Percentiles rank a stretch among this genome's conserved stretches.
phyloP scores from a whole-genome alignment of 495 filamentous ascomycete genomes.

The Tuber calosporum region DNA sequence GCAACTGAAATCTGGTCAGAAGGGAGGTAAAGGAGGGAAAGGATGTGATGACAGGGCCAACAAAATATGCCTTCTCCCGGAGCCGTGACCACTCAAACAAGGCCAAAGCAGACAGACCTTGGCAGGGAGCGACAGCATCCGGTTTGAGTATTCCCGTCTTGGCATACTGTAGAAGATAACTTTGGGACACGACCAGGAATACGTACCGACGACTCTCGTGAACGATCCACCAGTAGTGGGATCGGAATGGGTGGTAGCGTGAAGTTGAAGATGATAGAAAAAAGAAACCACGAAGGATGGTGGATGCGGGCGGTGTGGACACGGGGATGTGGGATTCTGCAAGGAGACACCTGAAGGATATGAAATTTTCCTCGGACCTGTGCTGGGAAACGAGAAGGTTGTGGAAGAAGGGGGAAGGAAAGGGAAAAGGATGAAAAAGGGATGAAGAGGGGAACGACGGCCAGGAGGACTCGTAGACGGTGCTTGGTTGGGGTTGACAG shows the following conservation, averaged over 20 bases:
- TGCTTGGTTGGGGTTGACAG: slow-evolving; percentile 23
- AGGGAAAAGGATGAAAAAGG: not conserved
- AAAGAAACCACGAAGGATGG: not conserved
- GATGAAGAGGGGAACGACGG: slow-evolving; percentile 1
- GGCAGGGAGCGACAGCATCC: not conserved
- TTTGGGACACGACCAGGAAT: not conserved
- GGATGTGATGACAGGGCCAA: not conserved
- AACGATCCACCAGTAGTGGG: not conserved
- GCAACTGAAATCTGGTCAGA: slow-evolving; percentile 2
- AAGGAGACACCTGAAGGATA: not conserved
- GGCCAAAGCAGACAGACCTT: not conserved
- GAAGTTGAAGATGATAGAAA: not conserved
- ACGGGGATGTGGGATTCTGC: not conserved
- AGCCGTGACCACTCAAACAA: not conserved
- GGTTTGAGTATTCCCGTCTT: not conserved
- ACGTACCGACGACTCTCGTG: not conserved
- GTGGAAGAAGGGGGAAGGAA: not conserved
- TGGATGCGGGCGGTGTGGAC: not conserved
- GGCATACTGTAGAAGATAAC: not conserved
- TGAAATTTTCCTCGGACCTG: not conserved
- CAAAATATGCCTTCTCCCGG: slow-evolving; percentile 1
- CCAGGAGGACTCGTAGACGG: slow-evolving; percentile 8
- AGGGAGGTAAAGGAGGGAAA: not conserved
- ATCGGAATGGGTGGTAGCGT: not conserved
- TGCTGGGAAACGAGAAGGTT: not conserved